Conservation (phyloP, 2,329 filamentous ascomycete genomes). For the Colletotrichum melonis region DNA sequence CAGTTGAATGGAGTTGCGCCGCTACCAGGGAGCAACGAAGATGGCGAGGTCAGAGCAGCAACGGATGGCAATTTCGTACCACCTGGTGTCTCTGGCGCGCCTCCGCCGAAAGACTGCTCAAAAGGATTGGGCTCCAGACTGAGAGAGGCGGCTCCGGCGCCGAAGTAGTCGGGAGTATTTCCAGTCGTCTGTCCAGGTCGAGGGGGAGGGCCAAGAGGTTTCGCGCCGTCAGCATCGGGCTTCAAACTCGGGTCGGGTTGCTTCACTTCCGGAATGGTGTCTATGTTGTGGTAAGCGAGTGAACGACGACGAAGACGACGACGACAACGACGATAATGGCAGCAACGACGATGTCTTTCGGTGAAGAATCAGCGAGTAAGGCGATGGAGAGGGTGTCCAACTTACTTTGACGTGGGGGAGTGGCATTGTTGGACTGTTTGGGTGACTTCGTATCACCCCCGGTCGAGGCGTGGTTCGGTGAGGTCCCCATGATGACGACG, state of each 20-base stretch:
- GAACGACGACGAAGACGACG: slow-evolving; percentile 17
- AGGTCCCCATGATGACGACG: slow-evolving; percentile 61
- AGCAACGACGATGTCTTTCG: slow-evolving; percentile 27
- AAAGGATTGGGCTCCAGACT: slow-evolving; percentile 95
- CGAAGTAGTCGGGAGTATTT: slow-evolving; percentile 78
- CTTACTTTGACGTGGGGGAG: slow-evolving; percentile 58
- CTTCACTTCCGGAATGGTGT: slow-evolving; percentile 59
- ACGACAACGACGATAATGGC: slow-evolving; percentile 26
- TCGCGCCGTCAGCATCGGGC: slow-evolving; percentile 69
- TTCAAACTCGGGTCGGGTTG: slow-evolving; percentile 61
- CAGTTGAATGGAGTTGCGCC: slow-evolving; percentile 82
- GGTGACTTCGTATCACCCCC: slow-evolving; percentile 61
- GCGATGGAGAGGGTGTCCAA: slow-evolving; percentile 22
- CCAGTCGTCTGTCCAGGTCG: slow-evolving; percentile 66
- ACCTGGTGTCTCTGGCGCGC: slow-evolving; percentile 82
- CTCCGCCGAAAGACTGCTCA: slow-evolving; percentile 87
- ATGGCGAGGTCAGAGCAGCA: slow-evolving; percentile 90
- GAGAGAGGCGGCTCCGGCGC: slow-evolving; percentile 66
- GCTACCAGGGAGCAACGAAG: slow-evolving; percentile 79
- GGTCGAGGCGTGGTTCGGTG: slow-evolving; percentile 52
- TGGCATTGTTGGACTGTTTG: slow-evolving; percentile 54
- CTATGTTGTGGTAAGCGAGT: slow-evolving; percentile 46
- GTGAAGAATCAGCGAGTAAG: slow-evolving; percentile 29
- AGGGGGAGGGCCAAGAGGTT: slow-evolving; percentile 77
- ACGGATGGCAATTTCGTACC: slow-evolving; percentile 88